phyloP scores from a whole-genome alignment of 768 basidiomycete genomes.

The Hypholoma fasciculare region DNA sequence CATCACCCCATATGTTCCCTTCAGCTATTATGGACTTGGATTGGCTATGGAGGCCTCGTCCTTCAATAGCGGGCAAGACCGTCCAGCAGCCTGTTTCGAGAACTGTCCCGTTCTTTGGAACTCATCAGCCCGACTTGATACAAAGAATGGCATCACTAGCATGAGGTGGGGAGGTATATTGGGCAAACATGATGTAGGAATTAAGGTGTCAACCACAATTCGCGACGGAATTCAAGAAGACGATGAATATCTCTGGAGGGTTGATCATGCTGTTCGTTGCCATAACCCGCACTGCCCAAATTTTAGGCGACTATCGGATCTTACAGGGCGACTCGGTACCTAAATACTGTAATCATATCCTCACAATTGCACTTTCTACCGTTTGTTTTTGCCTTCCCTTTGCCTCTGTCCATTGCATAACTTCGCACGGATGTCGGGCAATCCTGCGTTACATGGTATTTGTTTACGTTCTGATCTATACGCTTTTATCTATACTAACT shows the following conservation, averaged over 20 bases:
- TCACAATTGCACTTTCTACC: too few species aligned
- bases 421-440: too few species aligned
- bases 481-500: too few species aligned
- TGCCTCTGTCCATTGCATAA: too few species aligned
- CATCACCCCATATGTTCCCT: background rate
- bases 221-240: too few species aligned
- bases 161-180: slow-evolving; percentile 3
- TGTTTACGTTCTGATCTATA: too few species aligned
- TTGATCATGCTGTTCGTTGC: background rate
- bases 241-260: background rate
- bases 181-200: background rate
- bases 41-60: background rate
- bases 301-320: background rate
- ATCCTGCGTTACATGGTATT: too few species aligned
- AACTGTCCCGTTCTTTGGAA: slow-evolving; percentile 3
- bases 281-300: background rate
- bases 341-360: too few species aligned
- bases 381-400: too few species aligned
- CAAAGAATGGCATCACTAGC: too few species aligned
- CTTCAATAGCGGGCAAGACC: background rate
- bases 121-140: too few species aligned
- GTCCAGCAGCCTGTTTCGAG: background rate
- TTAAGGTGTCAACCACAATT: background rate
- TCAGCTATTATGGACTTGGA: background rate
- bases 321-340: background rate